These are phyloP conservation scores for Phytophthora colocasiae DNA, from an alignment of 352 stramenopile species.

Conservation along the genomic window DNA sequence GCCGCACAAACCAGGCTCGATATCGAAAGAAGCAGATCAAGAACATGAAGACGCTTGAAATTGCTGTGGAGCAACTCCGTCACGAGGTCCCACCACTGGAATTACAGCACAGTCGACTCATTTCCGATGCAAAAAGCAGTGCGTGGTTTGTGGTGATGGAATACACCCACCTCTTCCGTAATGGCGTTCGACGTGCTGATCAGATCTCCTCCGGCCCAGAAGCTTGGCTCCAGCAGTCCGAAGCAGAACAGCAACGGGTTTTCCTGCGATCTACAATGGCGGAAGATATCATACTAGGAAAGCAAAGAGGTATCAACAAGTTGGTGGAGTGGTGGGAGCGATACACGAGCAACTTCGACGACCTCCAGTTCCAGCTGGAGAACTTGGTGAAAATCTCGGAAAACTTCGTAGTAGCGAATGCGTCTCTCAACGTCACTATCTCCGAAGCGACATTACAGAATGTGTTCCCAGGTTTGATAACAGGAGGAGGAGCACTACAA, in stretches of 20 bases:
- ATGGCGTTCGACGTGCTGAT: neutral
- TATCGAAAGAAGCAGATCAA: conserved; percentile 51
- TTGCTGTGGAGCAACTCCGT: conserved; percentile 26
- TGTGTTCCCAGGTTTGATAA: conserved; percentile 19
- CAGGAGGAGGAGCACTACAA: neutral
- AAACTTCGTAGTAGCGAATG: conserved; percentile 13
- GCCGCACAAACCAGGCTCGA: conserved; percentile 51
- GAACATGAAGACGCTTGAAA: conserved; percentile 23
- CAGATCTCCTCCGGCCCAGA: conserved; percentile 7
- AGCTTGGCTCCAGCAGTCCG: conserved; percentile 28
- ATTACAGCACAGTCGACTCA: conserved; percentile 15
- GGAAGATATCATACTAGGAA: conserved; percentile 26
- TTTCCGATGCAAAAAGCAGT: conserved; percentile 12
- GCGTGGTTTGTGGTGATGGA: conserved; percentile 18
- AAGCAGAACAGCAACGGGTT: conserved; percentile 29
- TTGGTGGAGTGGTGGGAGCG: conserved; percentile 36
- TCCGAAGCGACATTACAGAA: conserved; percentile 15
- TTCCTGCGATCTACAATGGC: conserved; percentile 37
- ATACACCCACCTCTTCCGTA: conserved; percentile 39
- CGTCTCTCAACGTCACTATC: conserved; percentile 19
- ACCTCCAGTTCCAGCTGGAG: conserved; percentile 41
- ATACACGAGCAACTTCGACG: conserved; percentile 34
- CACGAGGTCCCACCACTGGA: conserved; percentile 34
- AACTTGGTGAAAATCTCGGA: conserved; percentile 22
- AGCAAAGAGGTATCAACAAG: conserved; percentile 13